Percentiles rank a stretch among this genome's conserved stretches.
Conservation (phyloP, 768 basidiomycete species). For the Boletus barrowsii region DNA sequence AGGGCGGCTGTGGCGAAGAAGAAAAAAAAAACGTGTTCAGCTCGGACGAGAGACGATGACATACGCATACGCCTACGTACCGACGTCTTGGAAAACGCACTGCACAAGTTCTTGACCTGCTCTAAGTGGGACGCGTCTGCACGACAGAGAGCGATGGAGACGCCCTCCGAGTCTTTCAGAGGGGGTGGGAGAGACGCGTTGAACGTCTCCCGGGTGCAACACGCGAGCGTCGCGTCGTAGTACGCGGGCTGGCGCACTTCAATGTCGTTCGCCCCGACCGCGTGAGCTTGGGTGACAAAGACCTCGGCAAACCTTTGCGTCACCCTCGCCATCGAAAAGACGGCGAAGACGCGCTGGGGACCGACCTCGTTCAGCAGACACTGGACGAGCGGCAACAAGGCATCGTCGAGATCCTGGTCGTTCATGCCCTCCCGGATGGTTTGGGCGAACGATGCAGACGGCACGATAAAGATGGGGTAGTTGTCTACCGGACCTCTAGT, state of each 20-base stretch:
- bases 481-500: not conserved
- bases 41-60: not conserved
- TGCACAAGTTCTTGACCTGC: conserved; percentile 44
- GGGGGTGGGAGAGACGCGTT: not conserved
- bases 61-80: conserved; percentile 37
- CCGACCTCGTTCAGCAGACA: conserved; percentile 10
- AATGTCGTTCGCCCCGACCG: not conserved
- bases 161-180: not conserved
- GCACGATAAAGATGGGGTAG: conserved; percentile 16
- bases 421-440: not conserved
- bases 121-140: conserved; percentile 31
- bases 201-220: conserved; percentile 47
- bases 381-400: conserved; percentile 2
- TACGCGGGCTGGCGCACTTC: conserved; percentile 42
- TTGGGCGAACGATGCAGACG: conserved; percentile 5
- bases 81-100: conserved; percentile 55
- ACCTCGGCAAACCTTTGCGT: conserved; percentile 41
- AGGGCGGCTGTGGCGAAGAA: conserved; percentile 48
- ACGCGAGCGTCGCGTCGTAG: conserved; percentile 58
- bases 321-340: conserved; percentile 55
- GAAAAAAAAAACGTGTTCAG: not conserved
- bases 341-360: conserved; percentile 44
- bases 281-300: conserved; percentile 39
- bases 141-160: conserved; percentile 29
- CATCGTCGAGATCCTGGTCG: not conserved